Evolutionary conservation across 2,329 filamentous ascomycete species (phyloP).

Genomic region (Claviceps humidiphila): DNA sequence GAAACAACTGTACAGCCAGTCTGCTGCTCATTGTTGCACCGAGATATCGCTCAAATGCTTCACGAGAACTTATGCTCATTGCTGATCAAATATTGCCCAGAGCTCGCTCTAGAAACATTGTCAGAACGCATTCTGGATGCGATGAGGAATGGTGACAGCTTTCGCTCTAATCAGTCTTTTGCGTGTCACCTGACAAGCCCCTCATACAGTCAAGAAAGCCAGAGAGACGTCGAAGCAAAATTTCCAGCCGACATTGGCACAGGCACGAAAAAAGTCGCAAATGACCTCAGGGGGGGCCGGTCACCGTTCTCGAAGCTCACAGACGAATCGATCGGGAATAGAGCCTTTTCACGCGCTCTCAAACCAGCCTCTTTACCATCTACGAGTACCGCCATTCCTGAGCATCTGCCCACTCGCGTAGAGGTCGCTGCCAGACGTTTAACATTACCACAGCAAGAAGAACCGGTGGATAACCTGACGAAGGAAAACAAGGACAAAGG

Average conservation of each 20-base stretch:
- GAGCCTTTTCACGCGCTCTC: neutral
- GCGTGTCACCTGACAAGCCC: slow-evolving; percentile 1
- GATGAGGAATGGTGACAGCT: slow-evolving; percentile 10
- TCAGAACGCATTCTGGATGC: slow-evolving; percentile 31
- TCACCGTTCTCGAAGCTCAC: neutral
- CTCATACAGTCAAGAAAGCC: slow-evolving; percentile 7
- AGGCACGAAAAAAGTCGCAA: neutral
- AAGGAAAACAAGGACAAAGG: neutral
- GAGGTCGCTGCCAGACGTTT: neutral
- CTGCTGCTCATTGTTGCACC: slow-evolving; percentile 35
- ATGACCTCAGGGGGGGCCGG: neutral
- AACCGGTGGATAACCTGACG: neutral
- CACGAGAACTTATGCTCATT: slow-evolving; percentile 37
- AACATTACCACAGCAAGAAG: neutral
- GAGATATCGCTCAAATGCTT: slow-evolving; percentile 35
- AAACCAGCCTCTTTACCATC: neutral
- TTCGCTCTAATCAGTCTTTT: neutral
- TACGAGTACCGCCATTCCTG: neutral
- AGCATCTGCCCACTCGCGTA: neutral
- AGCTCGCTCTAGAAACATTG: slow-evolving; percentile 30
- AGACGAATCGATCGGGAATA: neutral
- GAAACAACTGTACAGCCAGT: slow-evolving; percentile 29
- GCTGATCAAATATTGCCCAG: slow-evolving; percentile 24
- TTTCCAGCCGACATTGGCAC: neutral
- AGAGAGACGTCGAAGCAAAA: slow-evolving; percentile 8